phyloP scores from a whole-genome alignment of 495 filamentous ascomycete genomes.

The Letharia columbiana region DNA sequence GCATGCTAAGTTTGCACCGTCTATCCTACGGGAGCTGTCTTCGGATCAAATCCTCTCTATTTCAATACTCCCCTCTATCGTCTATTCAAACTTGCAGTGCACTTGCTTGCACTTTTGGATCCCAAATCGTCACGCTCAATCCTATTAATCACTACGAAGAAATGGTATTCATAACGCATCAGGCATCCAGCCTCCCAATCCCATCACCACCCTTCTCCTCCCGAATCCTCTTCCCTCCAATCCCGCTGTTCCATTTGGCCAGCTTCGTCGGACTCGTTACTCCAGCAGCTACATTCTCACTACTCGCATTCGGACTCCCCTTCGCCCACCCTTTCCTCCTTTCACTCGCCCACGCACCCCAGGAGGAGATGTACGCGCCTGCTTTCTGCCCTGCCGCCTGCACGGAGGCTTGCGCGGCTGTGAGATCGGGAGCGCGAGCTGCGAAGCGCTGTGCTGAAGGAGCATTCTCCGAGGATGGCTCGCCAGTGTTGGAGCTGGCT shows the following conservation, averaged over 20 bases:
- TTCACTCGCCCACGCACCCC: slow-evolving; percentile 91
- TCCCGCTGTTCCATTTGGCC: slow-evolving; percentile 17
- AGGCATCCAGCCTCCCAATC: slow-evolving; percentile 28
- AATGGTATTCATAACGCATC: not conserved
- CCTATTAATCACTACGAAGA: not conserved
- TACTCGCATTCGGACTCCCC: slow-evolving; percentile 21
- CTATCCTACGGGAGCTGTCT: not conserved
- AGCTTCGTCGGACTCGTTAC: slow-evolving; percentile 14
- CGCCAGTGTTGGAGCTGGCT: slow-evolving; percentile 17
- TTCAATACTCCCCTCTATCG: not conserved
- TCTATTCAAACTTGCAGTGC: not conserved
- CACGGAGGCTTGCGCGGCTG: slow-evolving; percentile 58
- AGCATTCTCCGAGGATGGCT: slow-evolving; percentile 13
- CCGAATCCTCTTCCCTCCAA: slow-evolving; percentile 15
- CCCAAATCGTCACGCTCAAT: not conserved
- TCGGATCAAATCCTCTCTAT: not conserved
- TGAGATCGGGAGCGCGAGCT: slow-evolving; percentile 44
- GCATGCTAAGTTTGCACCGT: not conserved
- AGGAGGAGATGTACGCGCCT: slow-evolving; percentile 82
- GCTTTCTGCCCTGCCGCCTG: slow-evolving; percentile 64
- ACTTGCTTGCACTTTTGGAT: not conserved
- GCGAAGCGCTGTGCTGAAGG: slow-evolving; percentile 28
- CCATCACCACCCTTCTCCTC: slow-evolving; percentile 27
- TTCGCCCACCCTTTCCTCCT: slow-evolving; percentile 61
- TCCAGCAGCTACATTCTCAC: slow-evolving; percentile 13